These are phyloP conservation scores for Vitis hybrid DNA, from an alignment of 177 flowering plant species.

Conservation along the genomic window DNA sequence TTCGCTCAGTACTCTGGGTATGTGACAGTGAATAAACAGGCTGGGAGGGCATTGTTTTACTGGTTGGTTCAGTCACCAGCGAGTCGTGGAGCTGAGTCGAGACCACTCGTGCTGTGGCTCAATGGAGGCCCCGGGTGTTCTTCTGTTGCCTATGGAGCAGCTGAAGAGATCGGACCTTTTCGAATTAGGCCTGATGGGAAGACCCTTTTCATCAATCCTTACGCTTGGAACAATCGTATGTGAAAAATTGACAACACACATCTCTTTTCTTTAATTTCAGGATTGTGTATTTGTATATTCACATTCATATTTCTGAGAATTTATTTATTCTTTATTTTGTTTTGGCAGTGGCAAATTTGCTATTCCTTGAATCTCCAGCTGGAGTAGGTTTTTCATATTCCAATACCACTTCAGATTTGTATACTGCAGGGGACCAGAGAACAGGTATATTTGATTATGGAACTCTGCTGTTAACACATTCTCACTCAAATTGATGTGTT, in stretches of 20 bases:
- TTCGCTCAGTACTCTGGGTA: slow-evolving; percentile 90
- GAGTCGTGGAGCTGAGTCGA: slow-evolving; percentile 41
- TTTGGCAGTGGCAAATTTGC: slow-evolving; percentile 85
- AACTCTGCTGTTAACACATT: neutral
- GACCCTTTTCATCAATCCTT: slow-evolving; percentile 72
- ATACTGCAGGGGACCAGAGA: slow-evolving; percentile 71
- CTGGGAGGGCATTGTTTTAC: slow-evolving; percentile 91
- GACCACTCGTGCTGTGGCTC: slow-evolving; percentile 90
- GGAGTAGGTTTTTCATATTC: slow-evolving; percentile 97
- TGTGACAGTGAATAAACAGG: slow-evolving; percentile 67
- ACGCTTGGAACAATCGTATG: slow-evolving; percentile 88
- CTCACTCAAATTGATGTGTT: neutral
- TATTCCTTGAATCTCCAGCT: slow-evolving; percentile 95
- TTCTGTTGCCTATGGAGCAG: slow-evolving; percentile 87
- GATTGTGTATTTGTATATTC: neutral
- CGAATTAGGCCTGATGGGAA: slow-evolving; percentile 68
- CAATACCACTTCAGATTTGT: slow-evolving; percentile 78
- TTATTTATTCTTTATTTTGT: neutral
- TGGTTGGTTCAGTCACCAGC: slow-evolving; percentile 80
- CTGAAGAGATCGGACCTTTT: slow-evolving; percentile 91
- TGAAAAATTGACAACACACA: neutral
- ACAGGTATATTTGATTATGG: slow-evolving; percentile 54
- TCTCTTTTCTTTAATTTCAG: neutral
- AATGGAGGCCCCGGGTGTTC: slow-evolving; percentile 99
- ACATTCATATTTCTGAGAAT: neutral